Evolutionary conservation across 345 rosid species (phyloP), one percentile per base, ranked within the genome.

Genomic region (Linum usitatissimum): DNA sequence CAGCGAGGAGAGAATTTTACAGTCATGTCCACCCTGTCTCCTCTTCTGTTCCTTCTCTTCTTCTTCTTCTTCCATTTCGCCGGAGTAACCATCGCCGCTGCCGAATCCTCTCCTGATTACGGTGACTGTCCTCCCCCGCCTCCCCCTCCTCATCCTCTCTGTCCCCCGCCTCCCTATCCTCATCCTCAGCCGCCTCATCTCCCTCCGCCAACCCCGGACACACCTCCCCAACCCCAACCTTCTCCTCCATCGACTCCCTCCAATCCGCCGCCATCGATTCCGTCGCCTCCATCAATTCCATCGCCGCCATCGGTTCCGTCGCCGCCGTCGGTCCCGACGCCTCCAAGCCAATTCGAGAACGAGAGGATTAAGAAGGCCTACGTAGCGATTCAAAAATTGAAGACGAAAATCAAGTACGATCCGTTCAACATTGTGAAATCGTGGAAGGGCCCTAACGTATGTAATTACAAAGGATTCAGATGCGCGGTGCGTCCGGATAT

Each of bases 401-500:
- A 40, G 64, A 39, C 14, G 15, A 77, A 64, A 39, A 71, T 79
- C 19, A 62, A 60, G 28, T 54, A 3, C 19, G 83, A 79, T 53
- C 83, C 73, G 0, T 8, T 2, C 14, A 34, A 34, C 0, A 19
- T 9, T 58, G 66, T 65, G 3, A 15, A 5, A 0, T 70, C 74
- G 10, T 79, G 83, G 83, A 49, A 36, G 1, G 82, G 75, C 42
- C 0, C 57, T 40, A 66, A 79, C 48, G 60, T 68, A 15, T 79
- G 83, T 62, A 64, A 56, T 0, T 57, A 57, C 70, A 5, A 0
- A 34, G 88, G 88, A 40, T 81, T 83, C 64, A 12, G 0, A 0
- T 81, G 88, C 34, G 80, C 62, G 0, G 18, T 0, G 0, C 67
- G 65, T 34, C 88, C 85, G 0, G 73, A 64, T 66, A 21, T 6